Base-by-base conservation (phyloP, 2,329 filamentous ascomycete genomes). In the Xylariaceae sp. region DNA sequence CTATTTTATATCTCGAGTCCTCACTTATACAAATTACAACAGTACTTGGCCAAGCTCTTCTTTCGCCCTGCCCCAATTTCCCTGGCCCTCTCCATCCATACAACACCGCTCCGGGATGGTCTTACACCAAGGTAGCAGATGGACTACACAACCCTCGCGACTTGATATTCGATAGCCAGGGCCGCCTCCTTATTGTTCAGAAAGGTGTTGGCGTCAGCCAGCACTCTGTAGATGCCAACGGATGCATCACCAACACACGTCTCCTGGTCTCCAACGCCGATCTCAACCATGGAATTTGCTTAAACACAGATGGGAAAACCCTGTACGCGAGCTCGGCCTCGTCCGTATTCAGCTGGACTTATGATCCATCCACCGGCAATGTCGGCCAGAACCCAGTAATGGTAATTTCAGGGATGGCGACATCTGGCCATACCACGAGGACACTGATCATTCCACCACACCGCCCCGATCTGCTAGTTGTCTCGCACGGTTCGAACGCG, bases 311-410 rank as follows among this genome's bases (percentile, higher is more conserved):
- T 62, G 71, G 71, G 7, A 63, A 62, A 17, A 75, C 68, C 3
- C 51, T 78, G 34, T 79, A 74, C 51, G 73, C 73, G 4, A 85
- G 83, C 9, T 80, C 77, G 11, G 60, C 76, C 0, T 75, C 79
- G 37, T 73, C 73, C 9, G 80, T 83, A 11, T 85, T 77, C 65
- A 72, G 79, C 7, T 88, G 84, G 83, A 63, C 73, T 26, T 88
- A 88, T 64, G 75, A 86, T 66, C 67, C 78, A 4, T 63, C 67
- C 0, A 73, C 72, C 4, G 75, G 75, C 9, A 77, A 78, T 3
- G 76, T 78, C 12, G 34, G 43, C 41, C 59, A 49, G 17, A 36
- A 52, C 33, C 74, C 74, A 11, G 72, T 72, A 17, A 78, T 75
- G 1, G 54, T 88, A 2, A 73, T 88, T 36, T 76, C 73, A 9